phyloP scores from a whole-genome alignment of 305 asterid genomes.

The Fraxinus velutina region DNA sequence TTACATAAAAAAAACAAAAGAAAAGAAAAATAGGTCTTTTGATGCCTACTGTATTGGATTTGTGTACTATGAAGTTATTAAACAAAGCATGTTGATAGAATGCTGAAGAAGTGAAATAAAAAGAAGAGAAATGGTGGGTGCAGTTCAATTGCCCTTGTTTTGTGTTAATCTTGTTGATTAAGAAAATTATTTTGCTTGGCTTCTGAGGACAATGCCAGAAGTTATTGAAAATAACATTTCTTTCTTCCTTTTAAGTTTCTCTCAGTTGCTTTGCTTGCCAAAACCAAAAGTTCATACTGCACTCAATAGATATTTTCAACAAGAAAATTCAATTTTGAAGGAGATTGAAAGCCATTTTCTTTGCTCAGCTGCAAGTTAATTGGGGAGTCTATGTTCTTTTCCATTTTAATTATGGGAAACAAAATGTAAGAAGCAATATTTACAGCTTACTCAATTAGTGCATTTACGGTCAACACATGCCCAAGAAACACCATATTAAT shows the following conservation, averaged over 20 bases:
- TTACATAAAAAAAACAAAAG: background rate
- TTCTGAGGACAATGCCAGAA: background rate
- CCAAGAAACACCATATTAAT: background rate
- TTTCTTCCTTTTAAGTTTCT: background rate
- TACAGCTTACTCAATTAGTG: background rate
- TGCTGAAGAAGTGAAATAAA: background rate
- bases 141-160: background rate
- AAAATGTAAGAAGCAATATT: background rate
- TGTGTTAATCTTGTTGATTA: background rate
- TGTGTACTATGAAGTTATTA: conserved; percentile 9
- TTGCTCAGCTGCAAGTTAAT: conserved; percentile 6
- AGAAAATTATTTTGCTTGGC: background rate
- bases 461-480: background rate
- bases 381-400: background rate
- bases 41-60: conserved; percentile 6
- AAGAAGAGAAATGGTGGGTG: background rate
- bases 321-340: conserved; percentile 8
- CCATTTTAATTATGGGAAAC: background rate
- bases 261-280: background rate
- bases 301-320: background rate
- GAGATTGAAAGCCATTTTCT: background rate
- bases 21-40: background rate
- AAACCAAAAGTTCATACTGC: background rate
- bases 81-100: background rate
- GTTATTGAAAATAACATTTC: background rate